These are phyloP conservation scores for Melastoma malabathricum DNA, from an alignment of 345 rosid genomes.

Conservation along the genomic window DNA sequence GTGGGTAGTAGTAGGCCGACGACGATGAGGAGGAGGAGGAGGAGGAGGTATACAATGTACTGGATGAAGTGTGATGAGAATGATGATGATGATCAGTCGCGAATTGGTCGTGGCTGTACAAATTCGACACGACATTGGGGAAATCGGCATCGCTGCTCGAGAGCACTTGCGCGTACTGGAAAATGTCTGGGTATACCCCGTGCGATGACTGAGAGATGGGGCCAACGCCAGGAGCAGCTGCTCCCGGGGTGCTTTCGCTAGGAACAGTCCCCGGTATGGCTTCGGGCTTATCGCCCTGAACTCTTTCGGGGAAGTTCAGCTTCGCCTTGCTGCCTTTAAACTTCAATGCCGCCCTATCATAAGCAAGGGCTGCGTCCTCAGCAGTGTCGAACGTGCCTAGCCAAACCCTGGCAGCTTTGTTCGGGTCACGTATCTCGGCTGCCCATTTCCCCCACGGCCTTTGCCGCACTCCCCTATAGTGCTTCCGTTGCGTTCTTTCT, in stretches of 20 bases:
- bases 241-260: too few species aligned
- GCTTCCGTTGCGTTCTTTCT: slow-evolving; percentile 51
- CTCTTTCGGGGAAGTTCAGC: slow-evolving; percentile 80
- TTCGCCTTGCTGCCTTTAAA: slow-evolving; percentile 94
- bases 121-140: slow-evolving; percentile 42
- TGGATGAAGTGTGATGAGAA: slow-evolving; percentile 15
- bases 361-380: slow-evolving; percentile 89
- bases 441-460: slow-evolving; percentile 99
- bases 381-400: slow-evolving; percentile 87
- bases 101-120: slow-evolving; percentile 24
- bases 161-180: slow-evolving; percentile 66
- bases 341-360: slow-evolving; percentile 80
- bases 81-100: slow-evolving; percentile 21
- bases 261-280: slow-evolving; percentile 3
- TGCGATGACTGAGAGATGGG: neutral
- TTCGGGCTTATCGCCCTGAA: slow-evolving; percentile 35
- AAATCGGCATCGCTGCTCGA: slow-evolving; percentile 55
- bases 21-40: neutral
- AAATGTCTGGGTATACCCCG: slow-evolving; percentile 42
- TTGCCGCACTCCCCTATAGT: slow-evolving; percentile 93
- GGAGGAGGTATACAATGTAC: too few species aligned
- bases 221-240: too few species aligned
- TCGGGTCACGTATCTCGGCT: slow-evolving; percentile 89
- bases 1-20: slow-evolving; percentile 4
- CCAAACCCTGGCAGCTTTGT: slow-evolving; percentile 83